Percentiles rank a stretch among this genome's conserved stretches.
Evolutionary conservation across 2,329 filamentous ascomycete species (phyloP).

Genomic region (Colletotrichum lupini): DNA sequence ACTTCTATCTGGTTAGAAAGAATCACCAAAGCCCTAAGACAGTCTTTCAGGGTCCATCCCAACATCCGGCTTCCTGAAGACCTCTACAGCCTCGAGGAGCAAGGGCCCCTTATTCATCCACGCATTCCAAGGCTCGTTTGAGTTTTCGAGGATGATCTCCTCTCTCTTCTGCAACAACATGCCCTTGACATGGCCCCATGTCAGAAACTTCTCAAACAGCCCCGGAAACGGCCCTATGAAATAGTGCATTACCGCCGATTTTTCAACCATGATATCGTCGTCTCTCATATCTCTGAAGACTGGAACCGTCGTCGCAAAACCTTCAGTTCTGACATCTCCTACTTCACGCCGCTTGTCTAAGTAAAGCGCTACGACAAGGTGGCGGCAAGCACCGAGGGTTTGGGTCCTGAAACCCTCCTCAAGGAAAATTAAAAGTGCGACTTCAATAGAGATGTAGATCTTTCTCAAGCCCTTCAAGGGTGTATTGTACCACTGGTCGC

Average conservation of each 20-base stretch:
- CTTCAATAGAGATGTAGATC: not conserved
- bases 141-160: not conserved
- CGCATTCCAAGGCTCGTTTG: no score
- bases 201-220: not conserved
- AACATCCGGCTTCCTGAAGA: not conserved
- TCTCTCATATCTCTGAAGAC: not conserved
- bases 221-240: not conserved
- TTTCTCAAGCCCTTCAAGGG: not conserved
- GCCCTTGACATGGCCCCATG: not conserved
- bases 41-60: no score
- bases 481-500: not conserved
- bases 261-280: not conserved
- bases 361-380: not conserved
- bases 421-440: accelerated
- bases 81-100: not conserved
- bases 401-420: accelerated
- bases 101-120: not conserved
- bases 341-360: not conserved
- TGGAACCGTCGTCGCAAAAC: not conserved
- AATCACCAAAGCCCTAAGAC: no score
- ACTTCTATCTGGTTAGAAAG: no score
- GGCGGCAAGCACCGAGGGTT: not conserved
- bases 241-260: no score
- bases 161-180: not conserved
- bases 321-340: accelerated